A percentile compares a stretch with the other conserved stretches of the same genome.
Conservation (phyloP, 805 yeast species). For the Yarrowia divulgata region DNA sequence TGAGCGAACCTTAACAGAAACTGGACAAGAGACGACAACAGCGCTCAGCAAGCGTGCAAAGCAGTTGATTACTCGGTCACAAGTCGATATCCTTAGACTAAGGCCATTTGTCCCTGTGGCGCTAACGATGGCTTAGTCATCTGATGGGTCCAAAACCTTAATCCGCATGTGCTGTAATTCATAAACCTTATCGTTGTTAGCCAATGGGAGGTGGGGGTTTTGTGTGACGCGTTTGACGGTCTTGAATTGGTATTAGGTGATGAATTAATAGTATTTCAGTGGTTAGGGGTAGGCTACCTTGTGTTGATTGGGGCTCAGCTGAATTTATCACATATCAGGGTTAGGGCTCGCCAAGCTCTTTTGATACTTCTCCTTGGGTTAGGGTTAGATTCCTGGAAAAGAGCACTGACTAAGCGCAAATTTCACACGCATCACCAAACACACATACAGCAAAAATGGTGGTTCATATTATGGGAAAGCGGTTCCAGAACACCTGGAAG, state of each 20-base stretch:
- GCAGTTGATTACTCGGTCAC: background rate
- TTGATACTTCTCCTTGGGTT: too few species aligned
- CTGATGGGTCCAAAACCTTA: background rate
- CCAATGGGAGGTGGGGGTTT: background rate
- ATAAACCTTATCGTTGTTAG: conserved; percentile 11
- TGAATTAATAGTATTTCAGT: too few species aligned
- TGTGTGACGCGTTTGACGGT: background rate
- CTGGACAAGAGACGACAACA: background rate
- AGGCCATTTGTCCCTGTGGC: background rate
- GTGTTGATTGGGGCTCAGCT: too few species aligned
- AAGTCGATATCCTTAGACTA: background rate
- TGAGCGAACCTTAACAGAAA: conserved; percentile 3
- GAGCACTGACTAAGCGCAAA: conserved; percentile 21
- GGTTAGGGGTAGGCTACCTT: too few species aligned
- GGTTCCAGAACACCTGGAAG: conserved; percentile 39
- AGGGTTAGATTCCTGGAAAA: too few species aligned
- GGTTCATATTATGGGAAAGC: conserved; percentile 40
- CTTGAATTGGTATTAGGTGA: too few species aligned
- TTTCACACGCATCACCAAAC: conserved; percentile 35
- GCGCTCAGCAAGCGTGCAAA: background rate
- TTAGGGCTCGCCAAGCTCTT: background rate
- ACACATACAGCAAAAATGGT: conserved; percentile 33
- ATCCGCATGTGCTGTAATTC: too few species aligned
- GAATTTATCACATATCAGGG: too few species aligned
- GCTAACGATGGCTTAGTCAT: background rate